Base-by-base conservation (phyloP, 2,329 filamentous ascomycete species). In the Pseudocercospora fuligena region DNA sequence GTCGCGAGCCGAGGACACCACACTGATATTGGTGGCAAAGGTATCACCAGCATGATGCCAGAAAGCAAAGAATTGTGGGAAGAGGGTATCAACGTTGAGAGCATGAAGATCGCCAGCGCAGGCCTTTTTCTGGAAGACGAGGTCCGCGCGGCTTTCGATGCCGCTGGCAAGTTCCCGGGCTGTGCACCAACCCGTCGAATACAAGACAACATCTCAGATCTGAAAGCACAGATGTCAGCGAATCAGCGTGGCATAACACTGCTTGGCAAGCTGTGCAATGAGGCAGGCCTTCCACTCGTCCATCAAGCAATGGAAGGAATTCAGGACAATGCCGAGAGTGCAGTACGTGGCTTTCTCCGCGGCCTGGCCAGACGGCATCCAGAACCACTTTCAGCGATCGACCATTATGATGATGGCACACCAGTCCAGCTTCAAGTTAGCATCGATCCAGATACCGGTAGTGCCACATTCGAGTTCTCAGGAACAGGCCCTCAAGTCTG, bases 91-190 rank as follows among this genome's bases (percentile, higher is more conserved):
- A 78, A 76, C 14, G 79, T 82, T 46, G 76, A 68, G 27, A 70
- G 61, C 19, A 66, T 69, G 63, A 69, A 70, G 53, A 67, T 70
- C 29, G 67, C 68, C 12, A 67, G 69, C 6, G 68, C 75, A 5
- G 79, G 78, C 0, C 33, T 70, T 0, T 81, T 82, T 58, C 73
- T 80, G 53, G 79, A 82, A 66, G 71, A 70, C 1, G 68, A 70
- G 0, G 71, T 80, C 1, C 73, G 69, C 14, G 72, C 74, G 51
- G 65, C 75, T 6, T 75, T 75, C 46, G 83, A 87, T 11, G 89
- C 92, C 66, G 92, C 92, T 0, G 90, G 90, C 0, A 83, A 89
- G 25, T 74, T 75, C 43, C 75, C 73, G 7, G 75, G 75, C 2
- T 79, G 77, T 61, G 72, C 69, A 14, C 76, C 75, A 5, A 77